Evolutionary conservation across 2,329 filamentous ascomycete species (phyloP).

Genomic region (Lomentospora prolificans): DNA sequence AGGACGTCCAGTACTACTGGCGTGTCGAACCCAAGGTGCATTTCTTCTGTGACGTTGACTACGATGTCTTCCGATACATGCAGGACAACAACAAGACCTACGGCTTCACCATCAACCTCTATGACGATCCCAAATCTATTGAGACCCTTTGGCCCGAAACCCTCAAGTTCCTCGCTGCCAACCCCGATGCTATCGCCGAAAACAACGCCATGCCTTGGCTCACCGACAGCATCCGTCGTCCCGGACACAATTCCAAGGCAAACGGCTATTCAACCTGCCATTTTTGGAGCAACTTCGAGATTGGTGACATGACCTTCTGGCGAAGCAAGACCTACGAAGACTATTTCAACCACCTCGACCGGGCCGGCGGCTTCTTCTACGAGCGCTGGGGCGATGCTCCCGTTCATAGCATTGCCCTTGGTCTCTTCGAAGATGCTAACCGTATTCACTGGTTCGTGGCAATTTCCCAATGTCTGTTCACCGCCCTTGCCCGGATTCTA

Average conservation of each 20-base stretch:
- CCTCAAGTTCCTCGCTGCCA: constrained; percentile 74
- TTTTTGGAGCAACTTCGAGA: constrained; percentile 99
- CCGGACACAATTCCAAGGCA: constrained; percentile 68
- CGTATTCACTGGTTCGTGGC: constrained; percentile 82
- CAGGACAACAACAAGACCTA: constrained; percentile 97
- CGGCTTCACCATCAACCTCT: constrained; percentile 95
- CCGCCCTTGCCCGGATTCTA: neutral
- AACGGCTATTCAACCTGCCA: constrained; percentile 97
- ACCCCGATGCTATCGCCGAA: constrained; percentile 69
- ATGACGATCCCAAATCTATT: constrained; percentile 81
- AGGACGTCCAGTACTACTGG: constrained; percentile 87
- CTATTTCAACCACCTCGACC: constrained; percentile 92
- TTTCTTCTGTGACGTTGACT: constrained; percentile 98
- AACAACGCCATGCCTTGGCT: constrained; percentile 87
- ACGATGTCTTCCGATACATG: constrained; percentile 98
- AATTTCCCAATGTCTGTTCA: neutral
- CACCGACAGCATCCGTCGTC: constrained; percentile 65
- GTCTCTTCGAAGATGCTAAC: constrained; percentile 80
- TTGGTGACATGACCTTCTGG: constrained; percentile 90
- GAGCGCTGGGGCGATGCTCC: constrained; percentile 97
- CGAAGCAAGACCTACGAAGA: constrained; percentile 82
- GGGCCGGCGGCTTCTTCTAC: constrained; percentile 94
- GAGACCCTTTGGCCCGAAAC: constrained; percentile 93
- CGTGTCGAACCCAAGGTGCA: constrained; percentile 96
- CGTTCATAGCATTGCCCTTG: constrained; percentile 88